Percentiles rank a stretch among this genome's conserved stretches.
phyloP scores from a whole-genome alignment of 164 flowering plant species.

The Macadamia tetraphylla region DNA sequence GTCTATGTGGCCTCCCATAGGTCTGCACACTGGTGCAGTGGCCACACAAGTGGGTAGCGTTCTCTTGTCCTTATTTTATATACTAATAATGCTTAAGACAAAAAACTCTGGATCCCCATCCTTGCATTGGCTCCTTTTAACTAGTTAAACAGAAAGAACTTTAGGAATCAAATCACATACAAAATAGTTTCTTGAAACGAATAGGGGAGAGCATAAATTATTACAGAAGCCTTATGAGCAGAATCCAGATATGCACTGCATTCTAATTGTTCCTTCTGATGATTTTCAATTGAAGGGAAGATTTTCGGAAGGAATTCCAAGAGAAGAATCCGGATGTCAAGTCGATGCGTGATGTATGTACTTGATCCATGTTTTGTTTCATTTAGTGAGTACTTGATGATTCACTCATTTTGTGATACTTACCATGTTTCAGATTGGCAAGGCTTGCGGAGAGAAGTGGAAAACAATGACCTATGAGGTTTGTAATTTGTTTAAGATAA shows the following conservation, averaged over 20 bases:
- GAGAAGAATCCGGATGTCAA: conserved; percentile 84
- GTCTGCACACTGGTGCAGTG: too few species aligned
- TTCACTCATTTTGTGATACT: not conserved
- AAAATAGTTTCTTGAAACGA: too few species aligned
- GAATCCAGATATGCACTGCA: not conserved
- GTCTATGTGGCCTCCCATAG: too few species aligned
- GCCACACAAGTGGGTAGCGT: too few species aligned
- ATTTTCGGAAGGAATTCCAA: conserved; percentile 84
- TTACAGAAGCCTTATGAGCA: too few species aligned
- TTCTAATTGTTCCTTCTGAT: conserved; percentile 5
- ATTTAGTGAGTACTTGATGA: not conserved
- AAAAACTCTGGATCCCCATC: too few species aligned
- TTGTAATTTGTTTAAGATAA: conserved; percentile 4
- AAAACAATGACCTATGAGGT: conserved; percentile 92
- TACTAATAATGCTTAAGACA: too few species aligned
- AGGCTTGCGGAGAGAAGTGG: conserved; percentile 98
- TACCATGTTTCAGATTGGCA: conserved; percentile 59
- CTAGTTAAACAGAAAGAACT: too few species aligned
- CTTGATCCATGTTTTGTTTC: not conserved
- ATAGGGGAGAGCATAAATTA: too few species aligned
- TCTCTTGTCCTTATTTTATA: too few species aligned
- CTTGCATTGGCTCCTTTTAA: too few species aligned
- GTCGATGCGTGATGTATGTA: conserved; percentile 89
- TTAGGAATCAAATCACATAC: too few species aligned
- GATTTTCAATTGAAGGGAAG: conserved; percentile 53